phyloP scores from a whole-genome alignment of 192 early-diverging fungal species.

The Phycomyces blakesleeanus region DNA sequence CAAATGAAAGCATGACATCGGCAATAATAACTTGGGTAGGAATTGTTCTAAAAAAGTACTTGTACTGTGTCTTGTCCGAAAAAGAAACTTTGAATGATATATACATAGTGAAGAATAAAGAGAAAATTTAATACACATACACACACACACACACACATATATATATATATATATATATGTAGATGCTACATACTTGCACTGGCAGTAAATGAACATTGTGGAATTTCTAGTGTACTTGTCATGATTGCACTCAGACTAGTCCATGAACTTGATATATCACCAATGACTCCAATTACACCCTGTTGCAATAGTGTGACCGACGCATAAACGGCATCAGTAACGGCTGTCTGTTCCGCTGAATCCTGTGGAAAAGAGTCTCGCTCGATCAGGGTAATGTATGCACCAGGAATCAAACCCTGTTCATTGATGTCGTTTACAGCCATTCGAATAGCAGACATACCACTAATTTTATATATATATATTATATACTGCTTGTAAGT shows the following conservation, averaged over 20 bases:
- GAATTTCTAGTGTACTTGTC: constrained; percentile 44
- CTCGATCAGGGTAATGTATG: constrained; percentile 44
- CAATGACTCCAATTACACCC: constrained; percentile 52
- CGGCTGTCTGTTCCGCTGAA: constrained; percentile 39
- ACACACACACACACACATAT: too few species aligned
- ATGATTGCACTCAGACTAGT: constrained; percentile 43
- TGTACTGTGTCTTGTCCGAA: constrained; percentile 46
- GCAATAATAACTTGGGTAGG: constrained; percentile 47
- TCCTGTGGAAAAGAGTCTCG: constrained; percentile 46
- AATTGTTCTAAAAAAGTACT: constrained; percentile 50
- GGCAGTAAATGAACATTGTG: constrained; percentile 51
- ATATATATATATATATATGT: too few species aligned
- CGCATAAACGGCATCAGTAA: constrained; percentile 47
- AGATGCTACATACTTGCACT: constrained; percentile 36
- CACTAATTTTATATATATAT: constrained; percentile 26
- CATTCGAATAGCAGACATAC: constrained; percentile 47
- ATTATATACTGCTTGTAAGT: too few species aligned
- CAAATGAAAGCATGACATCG: constrained; percentile 45
- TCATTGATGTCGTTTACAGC: constrained; percentile 48
- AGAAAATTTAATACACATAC: too few species aligned
- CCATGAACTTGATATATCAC: constrained; percentile 46
- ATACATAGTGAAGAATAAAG: neutral
- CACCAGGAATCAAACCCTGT: constrained; percentile 41
- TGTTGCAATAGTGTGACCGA: constrained; percentile 44
- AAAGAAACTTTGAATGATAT: constrained; percentile 33